Base-by-base conservation (phyloP, 768 basidiomycete genomes). In the Boletus vermiculosoides region DNA sequence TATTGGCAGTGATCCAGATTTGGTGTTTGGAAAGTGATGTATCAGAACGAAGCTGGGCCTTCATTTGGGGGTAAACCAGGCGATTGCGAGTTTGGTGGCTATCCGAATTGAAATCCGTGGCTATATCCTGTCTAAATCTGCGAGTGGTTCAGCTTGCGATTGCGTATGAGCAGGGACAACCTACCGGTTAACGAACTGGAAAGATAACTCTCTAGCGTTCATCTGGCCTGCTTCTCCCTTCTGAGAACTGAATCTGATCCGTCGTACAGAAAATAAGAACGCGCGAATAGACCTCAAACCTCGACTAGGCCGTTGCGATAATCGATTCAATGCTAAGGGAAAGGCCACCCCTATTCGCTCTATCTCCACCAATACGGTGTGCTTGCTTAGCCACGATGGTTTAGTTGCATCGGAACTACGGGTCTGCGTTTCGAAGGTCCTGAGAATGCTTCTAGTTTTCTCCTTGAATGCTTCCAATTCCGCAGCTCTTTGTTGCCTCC, bases 261-360 rank as follows among this genome's bases (percentile, higher is more conserved):
- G 83, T 57, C 83, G 82, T 53, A 97, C 83, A 2, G 93, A 89
- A 66, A 94, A 88, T 23, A 98, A 73, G 73, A 98, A 91, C 0
- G 95, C 95, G 9, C 85, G 84, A 33, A 90, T 80, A 33, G 83
- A 73, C 10, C 71, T 60, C 18, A 69, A 72, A 51, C 80, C 78
- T 40, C 70, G 71, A 54, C 67, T 68, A 52, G 73, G 76, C 49
- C 73, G 68, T 23, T 62, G 57, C 30, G 80, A 78, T 34, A 84
- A 63, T 52, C 80, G 78, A 52, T 85, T 81, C 52, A 85, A 78
- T 1, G 81, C 81, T 28, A 98, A 77, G 1, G 96, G 96, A 63
- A 98, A 92, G 6, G 93, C 95, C 4, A 94, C 82, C n/a, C 94
- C 94, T 36, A 98, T 78, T 62, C 88, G 85, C 30, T 77, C 75